A percentile compares a stretch with the other conserved stretches of the same genome.
phyloP scores from a whole-genome alignment of 306 rosid species.

The Prunus mira region DNA sequence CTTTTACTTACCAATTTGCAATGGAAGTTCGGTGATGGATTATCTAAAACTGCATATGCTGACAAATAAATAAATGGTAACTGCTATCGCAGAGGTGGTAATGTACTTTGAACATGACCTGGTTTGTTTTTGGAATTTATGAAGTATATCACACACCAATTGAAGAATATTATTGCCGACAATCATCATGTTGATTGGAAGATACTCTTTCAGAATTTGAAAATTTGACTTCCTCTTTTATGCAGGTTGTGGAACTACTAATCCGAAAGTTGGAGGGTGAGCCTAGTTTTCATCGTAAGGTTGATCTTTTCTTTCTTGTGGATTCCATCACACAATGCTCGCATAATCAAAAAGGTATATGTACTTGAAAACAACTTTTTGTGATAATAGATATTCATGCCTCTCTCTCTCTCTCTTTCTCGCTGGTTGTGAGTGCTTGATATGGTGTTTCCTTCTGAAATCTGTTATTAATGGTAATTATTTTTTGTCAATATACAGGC shows the following conservation, averaged over 20 bases:
- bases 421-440: neutral
- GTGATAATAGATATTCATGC: neutral
- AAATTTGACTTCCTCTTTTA: slow-evolving; percentile 17
- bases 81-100: neutral
- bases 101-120: neutral
- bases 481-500: slow-evolving; percentile 44
- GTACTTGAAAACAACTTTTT: neutral
- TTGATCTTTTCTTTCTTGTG: slow-evolving; percentile 95
- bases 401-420: neutral
- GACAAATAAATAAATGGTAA: neutral
- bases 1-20: neutral
- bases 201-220: slow-evolving; percentile 18
- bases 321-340: slow-evolving; percentile 98
- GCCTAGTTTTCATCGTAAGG: slow-evolving; percentile 85
- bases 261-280: slow-evolving; percentile 90
- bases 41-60: neutral
- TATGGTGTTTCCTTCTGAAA: neutral
- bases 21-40: neutral
- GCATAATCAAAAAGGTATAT: slow-evolving; percentile 78
- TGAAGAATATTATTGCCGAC: neutral
- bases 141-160: neutral
- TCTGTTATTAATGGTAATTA: neutral
- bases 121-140: neutral
- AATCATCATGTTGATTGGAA: neutral
- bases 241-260: slow-evolving; percentile 98